Base-by-base conservation (phyloP, 2,329 filamentous ascomycete species). In the Alternaria angustiovoidea region DNA sequence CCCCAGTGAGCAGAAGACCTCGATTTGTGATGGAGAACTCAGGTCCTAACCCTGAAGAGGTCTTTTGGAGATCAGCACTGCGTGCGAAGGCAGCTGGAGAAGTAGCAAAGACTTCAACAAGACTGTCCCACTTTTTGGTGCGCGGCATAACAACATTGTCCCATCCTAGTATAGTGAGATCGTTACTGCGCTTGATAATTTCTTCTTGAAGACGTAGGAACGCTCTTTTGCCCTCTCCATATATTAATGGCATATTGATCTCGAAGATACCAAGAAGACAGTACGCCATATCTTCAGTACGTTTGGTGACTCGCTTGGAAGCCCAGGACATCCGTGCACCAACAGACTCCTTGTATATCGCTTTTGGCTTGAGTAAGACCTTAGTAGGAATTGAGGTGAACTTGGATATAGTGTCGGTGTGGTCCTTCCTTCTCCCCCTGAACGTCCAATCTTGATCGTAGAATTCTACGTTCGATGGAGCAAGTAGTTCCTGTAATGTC, bases 191-290 rank as follows among this genome's bases (percentile, higher is more conserved):
- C 11, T 30, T 30, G 14, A 34, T 34, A 1, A 34, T 34, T 8
- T 34, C 71, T 52, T 69, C 59, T 39, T 70, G 65, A 4, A 74
- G 59, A 9, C 71, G 51, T 2, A 9, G 18, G 54, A 73, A 74
- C 2, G 71, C 69, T 20, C 60, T 56, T 7, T 59, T 8, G 4
- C 73, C 73, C 63, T 75, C 75, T 7, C 75, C 75, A 54, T 78
- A 77, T 1, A 74, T 51, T 9, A 75, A 54, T 4, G 72, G 65
- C 67, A 78, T 74, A 26, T 68, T 67, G 7, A 77, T 62, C 36
- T 61, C 59, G 52, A 76, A 75, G 2, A 77, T 61, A 1, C 75
- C 75, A 2, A 78, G 55, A 3, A 78, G 64, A 22, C 59, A 75
- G 47, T 78, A 78, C 2, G 73, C 70, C 7, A 46, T 49, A 54